These are phyloP conservation scores for Cladophialophora yegresii DNA, from an alignment of 2,329 filamentous ascomycete genomes.

Conservation along the genomic window DNA sequence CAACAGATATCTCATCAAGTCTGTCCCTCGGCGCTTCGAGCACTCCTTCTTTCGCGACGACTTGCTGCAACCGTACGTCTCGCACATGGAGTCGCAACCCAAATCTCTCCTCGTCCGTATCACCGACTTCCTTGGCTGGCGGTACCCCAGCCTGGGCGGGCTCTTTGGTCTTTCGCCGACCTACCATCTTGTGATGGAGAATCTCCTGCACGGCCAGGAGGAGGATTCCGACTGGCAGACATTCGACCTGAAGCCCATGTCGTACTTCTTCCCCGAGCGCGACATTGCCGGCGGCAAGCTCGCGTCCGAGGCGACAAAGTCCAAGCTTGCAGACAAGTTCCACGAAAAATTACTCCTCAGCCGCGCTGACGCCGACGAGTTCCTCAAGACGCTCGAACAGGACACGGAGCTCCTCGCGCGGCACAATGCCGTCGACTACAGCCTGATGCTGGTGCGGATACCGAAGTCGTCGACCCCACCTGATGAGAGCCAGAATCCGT, in stretches of 20 bases:
- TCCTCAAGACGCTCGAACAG: constrained; percentile 58
- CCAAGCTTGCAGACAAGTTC: constrained; percentile 67
- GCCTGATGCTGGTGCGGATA: constrained; percentile 67
- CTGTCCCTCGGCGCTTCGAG: constrained; percentile 68
- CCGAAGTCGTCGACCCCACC: constrained; percentile 42
- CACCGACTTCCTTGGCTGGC: constrained; percentile 61
- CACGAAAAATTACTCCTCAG: constrained; percentile 64
- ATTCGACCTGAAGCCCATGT: constrained; percentile 72
- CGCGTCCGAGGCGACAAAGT: constrained; percentile 65
- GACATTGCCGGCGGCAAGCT: constrained; percentile 67
- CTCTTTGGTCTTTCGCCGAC: constrained; percentile 63
- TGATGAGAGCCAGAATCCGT: constrained; percentile 35
- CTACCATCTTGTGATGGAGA: constrained; percentile 78
- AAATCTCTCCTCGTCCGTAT: constrained; percentile 69
- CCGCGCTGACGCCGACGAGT: constrained; percentile 56
- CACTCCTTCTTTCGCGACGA: constrained; percentile 69
- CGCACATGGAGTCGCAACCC: constrained; percentile 63
- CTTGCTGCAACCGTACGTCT: constrained; percentile 64
- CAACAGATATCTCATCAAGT: constrained; percentile 70
- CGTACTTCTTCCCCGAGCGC: constrained; percentile 74
- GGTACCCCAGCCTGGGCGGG: constrained; percentile 59
- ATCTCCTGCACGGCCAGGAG: constrained; percentile 64
- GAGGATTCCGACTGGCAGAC: constrained; percentile 63
- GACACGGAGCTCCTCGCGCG: constrained; percentile 66
- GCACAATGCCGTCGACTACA: constrained; percentile 72